Conservation (phyloP, 305 asterid species). For the Salvia sclarea region DNA sequence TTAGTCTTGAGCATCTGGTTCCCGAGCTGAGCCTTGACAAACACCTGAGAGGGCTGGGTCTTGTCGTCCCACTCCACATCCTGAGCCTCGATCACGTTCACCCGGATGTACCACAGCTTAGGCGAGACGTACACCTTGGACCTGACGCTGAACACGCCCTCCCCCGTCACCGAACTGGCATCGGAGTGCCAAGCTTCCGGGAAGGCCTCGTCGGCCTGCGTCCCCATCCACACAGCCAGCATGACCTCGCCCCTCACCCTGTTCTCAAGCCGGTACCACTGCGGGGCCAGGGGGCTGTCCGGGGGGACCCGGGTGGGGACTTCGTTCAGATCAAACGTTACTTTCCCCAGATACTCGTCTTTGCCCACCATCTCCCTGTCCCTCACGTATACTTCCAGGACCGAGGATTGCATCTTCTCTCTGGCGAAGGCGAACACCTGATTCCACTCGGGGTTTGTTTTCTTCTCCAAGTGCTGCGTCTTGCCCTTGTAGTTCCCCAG, state of each 20-base stretch:
- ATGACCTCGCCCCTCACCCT: constrained; percentile 54
- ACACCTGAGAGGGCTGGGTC: constrained; percentile 43
- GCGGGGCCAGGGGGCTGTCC: constrained; percentile 64
- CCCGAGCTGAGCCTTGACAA: constrained; percentile 50
- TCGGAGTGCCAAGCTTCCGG: constrained; percentile 67
- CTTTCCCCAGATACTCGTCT: constrained; percentile 54
- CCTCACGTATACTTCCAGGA: constrained; percentile 46
- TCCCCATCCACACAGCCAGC: constrained; percentile 74
- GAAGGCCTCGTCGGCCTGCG: constrained; percentile 66
- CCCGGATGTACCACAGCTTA: constrained; percentile 53
- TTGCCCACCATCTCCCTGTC: constrained; percentile 44
- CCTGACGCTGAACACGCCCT: constrained; percentile 46
- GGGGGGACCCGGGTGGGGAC: constrained; percentile 60
- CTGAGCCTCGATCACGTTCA: constrained; percentile 55
- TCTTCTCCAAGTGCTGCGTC: constrained; percentile 56
- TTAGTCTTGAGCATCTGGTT: constrained; percentile 45
- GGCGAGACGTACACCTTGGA: constrained; percentile 59
- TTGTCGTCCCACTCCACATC: constrained; percentile 42
- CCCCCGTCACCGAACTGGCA: constrained; percentile 46
- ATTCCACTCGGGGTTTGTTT: constrained; percentile 49
- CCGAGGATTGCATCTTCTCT: constrained; percentile 52
- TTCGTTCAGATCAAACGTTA: constrained; percentile 53
- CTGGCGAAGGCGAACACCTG: constrained; percentile 64
- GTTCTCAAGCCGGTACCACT: constrained; percentile 58
- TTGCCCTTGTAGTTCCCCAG: constrained; percentile 65